Evolutionary conservation across 768 basidiomycete species (phyloP).

Genomic region (Trametes punicea): DNA sequence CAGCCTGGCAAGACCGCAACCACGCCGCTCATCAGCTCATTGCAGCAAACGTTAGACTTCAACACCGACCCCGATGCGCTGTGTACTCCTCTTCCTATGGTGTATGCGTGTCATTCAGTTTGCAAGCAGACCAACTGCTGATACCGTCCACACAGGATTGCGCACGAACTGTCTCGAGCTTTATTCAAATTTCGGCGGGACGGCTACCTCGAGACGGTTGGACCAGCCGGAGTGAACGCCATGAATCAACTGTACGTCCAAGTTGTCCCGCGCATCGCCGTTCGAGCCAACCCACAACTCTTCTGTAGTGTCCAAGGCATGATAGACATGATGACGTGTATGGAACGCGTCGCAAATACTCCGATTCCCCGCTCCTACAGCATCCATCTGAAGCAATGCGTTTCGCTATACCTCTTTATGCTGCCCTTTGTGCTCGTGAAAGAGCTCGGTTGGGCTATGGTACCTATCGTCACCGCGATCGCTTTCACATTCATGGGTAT

Average conservation of each 20-base stretch:
- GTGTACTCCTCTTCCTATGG: slow-evolving; percentile 75
- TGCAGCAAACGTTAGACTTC: slow-evolving; percentile 57
- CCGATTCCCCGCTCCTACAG: slow-evolving; percentile 80
- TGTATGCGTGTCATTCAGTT: slow-evolving; percentile 47
- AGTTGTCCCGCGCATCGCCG: neutral
- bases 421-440: slow-evolving; percentile 84
- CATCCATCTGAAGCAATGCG: slow-evolving; percentile 93
- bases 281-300: neutral
- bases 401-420: slow-evolving; percentile 88
- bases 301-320: slow-evolving; percentile 63
- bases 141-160: slow-evolving; percentile 53
- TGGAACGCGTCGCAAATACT: slow-evolving; percentile 92
- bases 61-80: slow-evolving; percentile 53
- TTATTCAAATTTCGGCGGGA: slow-evolving; percentile 75
- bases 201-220: slow-evolving; percentile 84
- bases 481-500: slow-evolving; percentile 93
- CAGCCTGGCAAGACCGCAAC: slow-evolving; percentile 27
- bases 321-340: slow-evolving; percentile 79
- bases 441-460: slow-evolving; percentile 78
- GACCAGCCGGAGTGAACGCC: slow-evolving; percentile 83
- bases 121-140: neutral
- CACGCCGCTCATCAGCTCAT: slow-evolving; percentile 61
- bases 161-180: slow-evolving; percentile 69
- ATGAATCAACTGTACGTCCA: slow-evolving; percentile 64
- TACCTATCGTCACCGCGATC: slow-evolving; percentile 83